Evolutionary conservation across 164 flowering plant species (phyloP), one percentile per base, ranked within the genome.

Genomic region (Hamamelis virginiana): DNA sequence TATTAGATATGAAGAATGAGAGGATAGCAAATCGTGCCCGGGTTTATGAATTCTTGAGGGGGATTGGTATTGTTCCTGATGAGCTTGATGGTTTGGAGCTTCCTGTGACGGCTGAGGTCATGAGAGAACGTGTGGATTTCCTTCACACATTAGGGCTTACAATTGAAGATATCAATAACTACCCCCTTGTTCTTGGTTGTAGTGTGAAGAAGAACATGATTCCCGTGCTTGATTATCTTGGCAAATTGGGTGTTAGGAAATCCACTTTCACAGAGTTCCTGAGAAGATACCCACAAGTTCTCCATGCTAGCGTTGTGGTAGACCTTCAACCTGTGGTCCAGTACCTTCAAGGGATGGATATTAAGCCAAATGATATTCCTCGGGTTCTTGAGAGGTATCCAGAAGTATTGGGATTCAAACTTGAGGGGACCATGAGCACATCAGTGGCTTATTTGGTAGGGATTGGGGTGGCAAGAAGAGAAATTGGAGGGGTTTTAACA

Each of bases 351-450:
- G 98, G 99, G 9, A 70, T 96, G 88, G 99, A 93, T 75, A 84
- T 96, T 33, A 89, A 89, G 76, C 87, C 89, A 14, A 79, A 73
- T 72, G 91, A 87, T 72, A 76, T 96, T 63, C 94, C 97, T 68
- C 81, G 83, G 21, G 95, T 93, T 48, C 84, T 93, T 21, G 97
- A 91, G 87, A 87, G 26, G 64, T 91, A 96, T 66, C 98, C 98
- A 5, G 98, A 93, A 78, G 86, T 93, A 27, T 66, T 91, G 59
- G 99, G 99, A 16, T 96, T 91, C 67, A 96, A 93, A 80, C 95
- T 91, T 8, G 98, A 91, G 79, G 99, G 99, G 19, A 96, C 97
- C 38, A 93, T 96, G 98, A 96, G 99, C 71, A 96, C 98, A 5
- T 96, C 99, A 8, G 96, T 96, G 64, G 99, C 99, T 27, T 96